These are phyloP conservation scores for Chaetomium olivaceum DNA, from an alignment of 2,329 filamentous ascomycete genomes.

Conservation along the genomic window DNA sequence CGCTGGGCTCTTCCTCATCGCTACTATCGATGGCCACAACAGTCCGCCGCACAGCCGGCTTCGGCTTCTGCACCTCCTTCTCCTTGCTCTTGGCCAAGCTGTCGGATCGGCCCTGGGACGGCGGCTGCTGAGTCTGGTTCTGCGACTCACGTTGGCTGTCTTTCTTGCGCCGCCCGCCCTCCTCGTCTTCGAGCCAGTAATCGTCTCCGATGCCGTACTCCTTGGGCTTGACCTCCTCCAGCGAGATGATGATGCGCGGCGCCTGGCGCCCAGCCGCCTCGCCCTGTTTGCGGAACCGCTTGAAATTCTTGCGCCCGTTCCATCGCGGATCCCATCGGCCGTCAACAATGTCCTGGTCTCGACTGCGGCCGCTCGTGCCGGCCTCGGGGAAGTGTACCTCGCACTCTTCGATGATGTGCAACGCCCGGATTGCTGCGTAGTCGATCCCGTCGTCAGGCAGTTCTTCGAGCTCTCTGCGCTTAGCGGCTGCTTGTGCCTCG, in stretches of 20 bases:
- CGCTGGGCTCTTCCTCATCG: conserved; percentile 37
- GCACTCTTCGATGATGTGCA: conserved; percentile 78
- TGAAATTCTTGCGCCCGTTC: conserved; percentile 97
- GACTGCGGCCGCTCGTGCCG: conserved; percentile 31
- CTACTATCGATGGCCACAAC: conserved; percentile 41
- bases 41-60: conserved; percentile 23
- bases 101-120: not conserved
- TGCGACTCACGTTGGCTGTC: conserved; percentile 28
- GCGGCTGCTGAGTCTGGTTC: conserved; percentile 18
- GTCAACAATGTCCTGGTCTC: conserved; percentile 54
- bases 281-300: conserved; percentile 71
- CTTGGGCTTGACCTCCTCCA: conserved; percentile 71
- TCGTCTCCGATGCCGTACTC: conserved; percentile 73
- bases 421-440: conserved; percentile 68
- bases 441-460: conserved; percentile 64
- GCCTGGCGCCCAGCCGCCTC: conserved; percentile 46
- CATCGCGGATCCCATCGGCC: conserved; percentile 81
- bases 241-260: conserved; percentile 62
- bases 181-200: conserved; percentile 68
- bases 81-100: conserved; percentile 32
- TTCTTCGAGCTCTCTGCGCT: conserved; percentile 55
- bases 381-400: conserved; percentile 50
- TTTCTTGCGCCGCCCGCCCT: conserved; percentile 30
- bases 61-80: conserved; percentile 5
- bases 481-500: conserved; percentile 60